Evolutionary conservation across 371 early-diverging fungal genomes (phyloP), one percentile per base, ranked within the genome.

Genomic region (Actinomortierella wolfii): DNA sequence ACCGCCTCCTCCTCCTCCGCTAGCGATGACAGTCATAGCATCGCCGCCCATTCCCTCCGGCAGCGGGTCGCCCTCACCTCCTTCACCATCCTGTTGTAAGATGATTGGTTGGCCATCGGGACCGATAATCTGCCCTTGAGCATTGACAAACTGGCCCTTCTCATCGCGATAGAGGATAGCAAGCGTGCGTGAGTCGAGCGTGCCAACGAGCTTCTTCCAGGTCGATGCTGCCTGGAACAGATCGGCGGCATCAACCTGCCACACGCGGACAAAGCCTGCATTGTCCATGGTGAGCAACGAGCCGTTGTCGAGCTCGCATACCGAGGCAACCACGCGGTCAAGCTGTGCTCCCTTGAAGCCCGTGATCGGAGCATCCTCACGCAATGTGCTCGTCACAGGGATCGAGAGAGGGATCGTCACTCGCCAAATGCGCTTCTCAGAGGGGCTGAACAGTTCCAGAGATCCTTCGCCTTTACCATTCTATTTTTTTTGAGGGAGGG

Each of bases 171-270:
- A 90, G 45, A 89, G 81, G 21, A 92, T 84, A 3, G 83, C 77
- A 17, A 92, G 67, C 0, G 79, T 79, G 17, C 83, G 80, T 46
- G 83, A 79, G 59, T 90, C 92, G 2, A 90, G 81, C 1, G 73
- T 62, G 7, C 92, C 92, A 20, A 89, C 90, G 71, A 92, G 78
- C 51, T 86, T 82, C 60, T 86, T 89, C 92, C 92, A 92, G 0
- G 87, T 85, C 49, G 86, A 78, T 4, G 87, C 84, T 20, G 91
- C 83, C 7, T 71, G 76, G 60, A 82, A 81, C 13, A 89, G 66
- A 8, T 83, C 82, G 2, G 79, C 79, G 6, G 83, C 68, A 26
- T 81, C 78, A 3, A 86, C 81, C 69, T 92, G 92, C 87, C 88
- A 90, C 17, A 92, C 79, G 26, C 88, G 83, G 18, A 84, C 86